Evolutionary conservation across 768 basidiomycete genomes (phyloP).

Genomic region (Pleurotus citrinopileatus): DNA sequence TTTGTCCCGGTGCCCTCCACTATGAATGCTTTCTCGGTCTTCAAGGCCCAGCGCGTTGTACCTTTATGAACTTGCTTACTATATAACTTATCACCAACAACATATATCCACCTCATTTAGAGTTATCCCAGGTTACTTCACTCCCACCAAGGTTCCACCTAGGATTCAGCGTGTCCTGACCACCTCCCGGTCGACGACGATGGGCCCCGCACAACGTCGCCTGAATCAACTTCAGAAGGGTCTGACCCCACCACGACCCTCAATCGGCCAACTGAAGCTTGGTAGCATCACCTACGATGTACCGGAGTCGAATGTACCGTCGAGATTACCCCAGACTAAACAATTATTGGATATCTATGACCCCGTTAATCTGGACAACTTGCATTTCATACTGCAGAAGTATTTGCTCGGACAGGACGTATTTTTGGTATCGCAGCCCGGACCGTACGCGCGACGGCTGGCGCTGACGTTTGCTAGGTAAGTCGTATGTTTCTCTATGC

Average conservation of each 20-base stretch:
- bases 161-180: not conserved
- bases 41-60: not conserved
- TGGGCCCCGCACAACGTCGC: conserved; percentile 40
- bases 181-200: conserved; percentile 15
- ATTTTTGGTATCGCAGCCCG: conserved; percentile 64
- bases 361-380: conserved; percentile 50
- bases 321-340: conserved; percentile 42
- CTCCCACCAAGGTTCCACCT: not conserved
- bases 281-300: conserved; percentile 58
- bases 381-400: conserved; percentile 69
- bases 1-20: not conserved
- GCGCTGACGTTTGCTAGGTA: conserved; percentile 65
- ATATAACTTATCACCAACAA: not conserved
- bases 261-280: conserved; percentile 54
- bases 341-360: conserved; percentile 50
- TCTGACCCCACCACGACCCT: conserved; percentile 34
- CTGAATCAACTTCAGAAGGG: conserved; percentile 45
- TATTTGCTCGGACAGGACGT: conserved; percentile 65
- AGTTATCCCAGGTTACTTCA: not conserved
- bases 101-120: not conserved
- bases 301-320: conserved; percentile 42
- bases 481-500: conserved; percentile 12
- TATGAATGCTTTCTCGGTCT: not conserved
- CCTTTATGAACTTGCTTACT: not conserved
- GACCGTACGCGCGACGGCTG: conserved; percentile 61